Evolutionary conservation across 805 yeast genomes (phyloP).

Genomic region (Metschnikowia hibisci): DNA sequence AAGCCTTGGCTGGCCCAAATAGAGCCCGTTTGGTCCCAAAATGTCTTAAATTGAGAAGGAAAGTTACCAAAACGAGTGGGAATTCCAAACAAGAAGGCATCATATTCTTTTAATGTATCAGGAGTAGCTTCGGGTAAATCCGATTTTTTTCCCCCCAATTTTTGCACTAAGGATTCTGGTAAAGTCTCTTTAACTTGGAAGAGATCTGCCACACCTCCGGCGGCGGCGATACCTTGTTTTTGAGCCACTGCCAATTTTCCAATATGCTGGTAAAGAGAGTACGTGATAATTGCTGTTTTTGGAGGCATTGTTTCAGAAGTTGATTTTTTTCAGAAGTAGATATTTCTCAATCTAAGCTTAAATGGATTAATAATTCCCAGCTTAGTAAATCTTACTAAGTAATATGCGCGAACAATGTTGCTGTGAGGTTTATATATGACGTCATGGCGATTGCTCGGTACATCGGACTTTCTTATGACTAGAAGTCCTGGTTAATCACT

Average conservation of each 20-base stretch:
- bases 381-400: too few relatives aligned
- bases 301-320: constrained; percentile 26
- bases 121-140: constrained; percentile 43
- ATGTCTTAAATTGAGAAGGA: constrained; percentile 73
- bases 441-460: too few relatives aligned
- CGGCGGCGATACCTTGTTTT: constrained; percentile 62
- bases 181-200: constrained; percentile 77
- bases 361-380: too few relatives aligned
- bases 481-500: too few relatives aligned
- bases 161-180: constrained; percentile 49
- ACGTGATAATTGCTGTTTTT: constrained; percentile 44
- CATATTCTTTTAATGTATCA: constrained; percentile 57
- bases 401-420: too few relatives aligned
- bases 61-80: constrained; percentile 77
- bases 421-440: too few relatives aligned
- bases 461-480: too few relatives aligned
- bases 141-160: constrained; percentile 52
- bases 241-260: constrained; percentile 62
- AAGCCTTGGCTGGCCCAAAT: constrained; percentile 71
- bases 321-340: too few relatives aligned
- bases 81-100: constrained; percentile 71
- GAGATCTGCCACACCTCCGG: constrained; percentile 67
- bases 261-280: constrained; percentile 79
- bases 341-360: too few relatives aligned
- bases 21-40: constrained; percentile 76